Evolutionary conservation across 1,139 yeast genomes (phyloP), one percentile per base, ranked within the genome.

Genomic region (Kazachstania sp.): DNA sequence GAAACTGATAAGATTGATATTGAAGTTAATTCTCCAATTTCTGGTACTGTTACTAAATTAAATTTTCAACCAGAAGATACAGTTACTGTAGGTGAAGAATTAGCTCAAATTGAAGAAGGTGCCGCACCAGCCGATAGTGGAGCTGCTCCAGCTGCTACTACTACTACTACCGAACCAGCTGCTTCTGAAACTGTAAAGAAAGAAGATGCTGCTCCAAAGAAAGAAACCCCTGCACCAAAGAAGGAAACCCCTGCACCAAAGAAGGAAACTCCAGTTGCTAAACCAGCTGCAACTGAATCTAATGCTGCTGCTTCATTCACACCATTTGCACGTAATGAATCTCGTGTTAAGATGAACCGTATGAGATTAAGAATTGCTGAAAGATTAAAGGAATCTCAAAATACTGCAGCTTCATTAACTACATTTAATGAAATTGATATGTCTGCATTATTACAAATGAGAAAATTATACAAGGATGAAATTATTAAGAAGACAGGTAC

Each of bases 331-430:
- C 85, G 98, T 74, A 73, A 75, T 54, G 97, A 92, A 73, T 86
- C 83, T 69, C 79, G 90, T 69, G 95, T 94, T 58, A 92, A 92
- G 77, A 92, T 92, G 98, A 92, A 90, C 82, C 86, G 99, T 77
- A 94, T 92, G 98, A 86, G 99, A 75, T 74, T 86, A 72, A 86
- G 99, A 79, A 94, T 94, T 58, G 97, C 98, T 50, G 97, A 94
- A 76, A 87, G 99, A 74, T 84, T 92, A 68, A 92, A 92, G 86
- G 97, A 94, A 75, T 86, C 97, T 37, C 99, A 92, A 74, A 92
- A 92, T 77, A 88, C 98, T 48, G 95, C 97, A 57, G 99, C 99
- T 43, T 87, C 97, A 45, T 79, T 92, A 66, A 92, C 98, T 54
- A 92, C 98, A 43, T 92, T 92, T 78, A 90, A 92, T 72, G 98